Percentiles rank a stretch among this genome's conserved stretches.
phyloP scores from a whole-genome alignment of 1,284 basidiomycete genomes.

The Sutorius eximius region DNA sequence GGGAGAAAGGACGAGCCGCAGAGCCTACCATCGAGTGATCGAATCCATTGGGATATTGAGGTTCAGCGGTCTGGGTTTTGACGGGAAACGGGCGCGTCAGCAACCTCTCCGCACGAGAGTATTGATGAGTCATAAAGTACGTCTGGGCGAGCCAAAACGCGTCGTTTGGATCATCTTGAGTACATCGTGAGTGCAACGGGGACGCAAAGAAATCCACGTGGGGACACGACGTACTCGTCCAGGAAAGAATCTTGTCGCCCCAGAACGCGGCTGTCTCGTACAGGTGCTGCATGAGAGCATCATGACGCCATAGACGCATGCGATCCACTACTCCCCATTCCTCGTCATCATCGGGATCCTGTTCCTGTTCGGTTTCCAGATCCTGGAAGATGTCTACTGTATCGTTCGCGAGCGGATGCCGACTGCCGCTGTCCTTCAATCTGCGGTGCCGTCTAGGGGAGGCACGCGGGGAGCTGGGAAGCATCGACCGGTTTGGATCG shows the following conservation, averaged over 20 bases:
- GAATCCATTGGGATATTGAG: constrained; percentile 46
- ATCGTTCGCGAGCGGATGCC: constrained; percentile 74
- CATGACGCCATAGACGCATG: constrained; percentile 96
- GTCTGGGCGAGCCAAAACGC: constrained; percentile 99
- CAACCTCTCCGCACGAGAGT: constrained; percentile 89
- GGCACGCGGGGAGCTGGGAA: constrained; percentile 66
- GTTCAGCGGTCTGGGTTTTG: constrained; percentile 43
- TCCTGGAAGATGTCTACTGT: constrained; percentile 76
- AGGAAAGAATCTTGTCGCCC: constrained; percentile 94
- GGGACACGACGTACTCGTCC: constrained; percentile 77
- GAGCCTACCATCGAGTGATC: constrained; percentile 28
- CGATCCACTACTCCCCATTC: constrained; percentile 88
- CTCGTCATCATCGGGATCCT: constrained; percentile 52
- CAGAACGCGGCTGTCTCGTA: constrained; percentile 98
- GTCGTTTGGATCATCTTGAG: constrained; percentile 86
- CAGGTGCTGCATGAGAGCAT: constrained; percentile 96
- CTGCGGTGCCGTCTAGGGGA: constrained; percentile 57
- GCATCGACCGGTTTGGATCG: constrained; percentile 74
- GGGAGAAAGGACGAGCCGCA: constrained; percentile 26
- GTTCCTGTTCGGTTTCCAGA: constrained; percentile 58
- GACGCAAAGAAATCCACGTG: background rate
- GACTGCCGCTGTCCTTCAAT: constrained; percentile 46
- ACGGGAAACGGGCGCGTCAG: constrained; percentile 79
- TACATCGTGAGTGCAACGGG: constrained; percentile 14
- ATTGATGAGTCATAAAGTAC: constrained; percentile 94